Percentiles rank a stretch among this genome's conserved stretches.
Evolutionary conservation across 768 basidiomycete genomes (phyloP).

Genomic region (Pulveroboletus sp.): DNA sequence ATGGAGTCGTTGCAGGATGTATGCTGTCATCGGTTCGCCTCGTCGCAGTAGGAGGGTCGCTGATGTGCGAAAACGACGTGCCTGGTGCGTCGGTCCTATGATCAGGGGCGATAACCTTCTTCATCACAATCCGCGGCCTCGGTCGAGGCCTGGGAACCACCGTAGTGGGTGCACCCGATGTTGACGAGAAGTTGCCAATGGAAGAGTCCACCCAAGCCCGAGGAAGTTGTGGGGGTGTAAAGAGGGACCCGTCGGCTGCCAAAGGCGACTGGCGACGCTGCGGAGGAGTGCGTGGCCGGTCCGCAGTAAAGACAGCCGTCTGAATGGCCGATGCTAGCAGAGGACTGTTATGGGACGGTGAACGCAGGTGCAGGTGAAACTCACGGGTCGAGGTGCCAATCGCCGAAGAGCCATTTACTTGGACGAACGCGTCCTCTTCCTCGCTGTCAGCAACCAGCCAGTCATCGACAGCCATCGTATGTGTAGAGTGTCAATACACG

Average conservation of each 20-base stretch:
- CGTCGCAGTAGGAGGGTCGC: slow-evolving; percentile 13
- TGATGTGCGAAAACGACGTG: slow-evolving; percentile 22
- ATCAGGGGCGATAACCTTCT: slow-evolving; percentile 7
- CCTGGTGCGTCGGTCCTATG: not conserved
- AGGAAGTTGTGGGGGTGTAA: slow-evolving; percentile 26
- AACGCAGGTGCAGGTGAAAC: not conserved
- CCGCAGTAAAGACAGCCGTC: slow-evolving; percentile 15
- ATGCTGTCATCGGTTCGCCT: slow-evolving; percentile 21
- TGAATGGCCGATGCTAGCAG: slow-evolving; percentile 18
- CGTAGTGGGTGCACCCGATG: not conserved
- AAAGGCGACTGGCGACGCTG: slow-evolving; percentile 5
- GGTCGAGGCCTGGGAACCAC: slow-evolving; percentile 24
- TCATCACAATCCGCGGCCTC: slow-evolving; percentile 29
- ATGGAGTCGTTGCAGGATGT: slow-evolving; percentile 8
- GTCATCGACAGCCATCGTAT: slow-evolving; percentile 25
- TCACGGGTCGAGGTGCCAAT: slow-evolving; percentile 6
- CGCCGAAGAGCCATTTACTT: not conserved
- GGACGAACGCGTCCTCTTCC: slow-evolving; percentile 26
- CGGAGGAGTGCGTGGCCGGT: slow-evolving; percentile 14
- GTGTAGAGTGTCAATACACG: slow-evolving; percentile 14
- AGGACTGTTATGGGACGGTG: not conserved
- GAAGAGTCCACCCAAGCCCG: not conserved
- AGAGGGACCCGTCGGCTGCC: slow-evolving; percentile 19
- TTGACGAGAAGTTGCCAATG: slow-evolving; percentile 13
- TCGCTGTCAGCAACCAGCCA: slow-evolving; percentile 53